Base-by-base conservation (phyloP, 768 basidiomycete species). In the Boletus rubroflammeus region DNA sequence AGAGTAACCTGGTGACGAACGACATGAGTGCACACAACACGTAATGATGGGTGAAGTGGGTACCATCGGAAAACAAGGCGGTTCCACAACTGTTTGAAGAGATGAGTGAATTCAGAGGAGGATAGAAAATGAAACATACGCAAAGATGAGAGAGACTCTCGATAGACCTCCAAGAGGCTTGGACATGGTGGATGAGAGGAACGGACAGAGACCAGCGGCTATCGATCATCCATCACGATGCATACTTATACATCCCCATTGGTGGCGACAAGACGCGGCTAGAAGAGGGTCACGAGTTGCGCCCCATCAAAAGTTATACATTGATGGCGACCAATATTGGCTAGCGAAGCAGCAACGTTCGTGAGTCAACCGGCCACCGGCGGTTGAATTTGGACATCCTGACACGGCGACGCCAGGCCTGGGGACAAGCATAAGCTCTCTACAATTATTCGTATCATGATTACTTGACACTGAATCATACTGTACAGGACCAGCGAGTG, bases 41-140 rank as follows among this genome's bases (percentile, higher is more conserved):
- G 34, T 1, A 13, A 51, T 8, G 7, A 36, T 36, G 17, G 17
- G 15, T 34, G 34, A 50, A 25, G 21, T 11, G 35, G 60, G 26
- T 71, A 87, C 90, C 90, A 68, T 93, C 90, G 26, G 90, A 91
- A 73, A 93, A 92, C 42, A 93, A 75, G 40, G 91, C 90, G 3
- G 91, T 93, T 65, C 90, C 90, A 67, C 90, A 92, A 15, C 89
- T 90, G 58, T 48, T 49, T 48, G 47, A 39, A 39, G 15, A 29
- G 2, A 26, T 52, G 19, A 52, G 56, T 21, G 55, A 31, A 47
- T 45, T 39, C 39, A 36, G 26, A 21, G 19, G 49, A 1, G 2
- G 28, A 21, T 3, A 10, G 17, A 39, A 13, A 43, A 35, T 7
- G 23, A 77, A 29, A 57, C 85, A 46, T 60, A 90, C 90, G 90